Evolutionary conservation across 2,329 filamentous ascomycete genomes (phyloP), one percentile per base, ranked within the genome.

Genomic region (Ophiostoma sp.): DNA sequence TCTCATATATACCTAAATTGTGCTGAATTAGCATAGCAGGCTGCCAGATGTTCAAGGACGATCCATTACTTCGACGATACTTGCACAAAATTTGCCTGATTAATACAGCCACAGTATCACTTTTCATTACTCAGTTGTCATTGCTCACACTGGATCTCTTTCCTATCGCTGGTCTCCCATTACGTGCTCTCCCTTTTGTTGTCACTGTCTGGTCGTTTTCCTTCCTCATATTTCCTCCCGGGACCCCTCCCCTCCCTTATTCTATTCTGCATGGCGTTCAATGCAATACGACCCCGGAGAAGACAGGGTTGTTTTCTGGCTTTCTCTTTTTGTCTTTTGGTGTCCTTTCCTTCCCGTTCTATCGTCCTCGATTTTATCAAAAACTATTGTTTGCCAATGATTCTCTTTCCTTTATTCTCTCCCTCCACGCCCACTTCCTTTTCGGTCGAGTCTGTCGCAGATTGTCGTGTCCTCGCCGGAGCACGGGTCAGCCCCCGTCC

Each of bases 251-350:
- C 25, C 4, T n/a, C 45, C 45, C 28, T 3, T 15, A 36, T 64
- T n/a, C 45, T 45, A 3, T 36, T 57, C 45, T 36, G 45, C 50
- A 42, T 48, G 22, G 55, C 55, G 22, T 22, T 61, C 39, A 61
- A 70, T 70, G 55, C 69, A 48, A 61, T 70, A 22, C 69, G 7
- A 61, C 69, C n/a, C 52, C 33, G 25, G 36, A 48, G 39, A 33
- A 28, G 39, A 11, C 12, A 22, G 12, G 39, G 63, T 25, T 48
- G 63, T 11, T 28, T 48, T 19, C 15, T 48, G 25, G 63, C 39
- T 3, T 19, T 19, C 33, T 64, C 57, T 39, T 61, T 61, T 28
- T 28, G n/a, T 28, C 61, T 64, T 64, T 36, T 64, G 11, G 7
- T 15, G 22, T 17, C n/a, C 11, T 64, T 22, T 22, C 9, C 57